A percentile compares a stretch with the other conserved stretches of the same genome.
phyloP scores from a whole-genome alignment of 495 filamentous ascomycete species.

The Sabuloglossum arenarium region DNA sequence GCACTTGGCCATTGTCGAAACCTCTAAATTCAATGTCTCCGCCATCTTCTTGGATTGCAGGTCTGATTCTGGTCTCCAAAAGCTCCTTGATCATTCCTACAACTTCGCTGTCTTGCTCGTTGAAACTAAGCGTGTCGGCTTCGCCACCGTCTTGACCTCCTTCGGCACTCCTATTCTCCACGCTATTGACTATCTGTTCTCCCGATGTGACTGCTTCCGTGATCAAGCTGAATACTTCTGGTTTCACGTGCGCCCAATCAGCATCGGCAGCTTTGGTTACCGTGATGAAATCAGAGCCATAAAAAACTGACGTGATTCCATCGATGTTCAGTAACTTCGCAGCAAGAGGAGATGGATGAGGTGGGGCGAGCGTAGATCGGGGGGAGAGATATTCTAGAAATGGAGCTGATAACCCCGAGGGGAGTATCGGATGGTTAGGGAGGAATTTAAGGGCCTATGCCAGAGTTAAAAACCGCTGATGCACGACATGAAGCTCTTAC shows the following conservation, averaged over 20 bases:
- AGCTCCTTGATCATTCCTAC: constrained; percentile 97
- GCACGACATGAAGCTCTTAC: constrained; percentile 8
- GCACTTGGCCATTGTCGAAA: constrained; percentile 68
- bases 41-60: constrained; percentile 91
- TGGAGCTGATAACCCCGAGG: constrained; percentile 42
- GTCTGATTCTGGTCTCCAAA: constrained; percentile 85
- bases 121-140: constrained; percentile 49
- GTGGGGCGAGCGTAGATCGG: constrained; percentile 67
- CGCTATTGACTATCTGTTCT: constrained; percentile 54
- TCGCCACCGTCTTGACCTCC: constrained; percentile 34
- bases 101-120: constrained; percentile 79
- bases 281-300: constrained; percentile 87
- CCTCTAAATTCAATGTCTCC: constrained; percentile 90
- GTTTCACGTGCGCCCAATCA: constrained; percentile 87
- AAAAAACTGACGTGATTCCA: constrained; percentile 84
- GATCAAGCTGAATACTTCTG: constrained; percentile 86
- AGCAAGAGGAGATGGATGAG: constrained; percentile 83
- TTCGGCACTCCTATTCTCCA: constrained; percentile 35
- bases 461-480: neutral
- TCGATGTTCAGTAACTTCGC: constrained; percentile 77
- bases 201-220: constrained; percentile 74
- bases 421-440: constrained; percentile 65
- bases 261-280: constrained; percentile 74
- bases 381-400: constrained; percentile 85
- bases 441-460: constrained; percentile 70